Conservation (phyloP, 2,329 filamentous ascomycete genomes). For the Pyrenophora tritici-repentis region DNA sequence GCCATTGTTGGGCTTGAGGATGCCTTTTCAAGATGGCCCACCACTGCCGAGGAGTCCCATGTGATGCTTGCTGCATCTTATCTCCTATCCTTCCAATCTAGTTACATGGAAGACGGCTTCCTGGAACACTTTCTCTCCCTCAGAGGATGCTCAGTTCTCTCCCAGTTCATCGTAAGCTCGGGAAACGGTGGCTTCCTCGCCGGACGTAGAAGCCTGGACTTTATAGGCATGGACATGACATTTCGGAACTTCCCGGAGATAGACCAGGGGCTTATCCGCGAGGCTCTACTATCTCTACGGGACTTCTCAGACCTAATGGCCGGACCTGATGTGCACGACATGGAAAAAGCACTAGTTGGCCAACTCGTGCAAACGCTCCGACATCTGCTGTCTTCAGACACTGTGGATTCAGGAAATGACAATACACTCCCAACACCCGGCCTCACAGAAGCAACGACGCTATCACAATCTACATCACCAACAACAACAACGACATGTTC, state of each 20-base stretch:
- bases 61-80: conserved; percentile 33
- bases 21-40: conserved; percentile 29
- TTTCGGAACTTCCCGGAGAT: conserved; percentile 16
- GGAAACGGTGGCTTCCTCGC: conserved; percentile 20
- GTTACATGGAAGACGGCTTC: conserved; percentile 26
- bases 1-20: conserved; percentile 29
- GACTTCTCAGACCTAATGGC: conserved; percentile 8
- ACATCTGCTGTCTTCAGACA: conserved; percentile 12
- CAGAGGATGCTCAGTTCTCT: conserved; percentile 25
- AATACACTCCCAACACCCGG: background rate
- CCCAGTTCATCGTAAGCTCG: conserved; percentile 21
- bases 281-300: conserved; percentile 19
- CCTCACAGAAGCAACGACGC: background rate
- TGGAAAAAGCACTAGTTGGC: conserved; percentile 22
- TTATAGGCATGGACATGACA: conserved; percentile 7
- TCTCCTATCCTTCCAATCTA: conserved; percentile 25
- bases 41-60: conserved; percentile 27
- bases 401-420: background rate
- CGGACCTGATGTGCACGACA: background rate
- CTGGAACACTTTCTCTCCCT: conserved; percentile 27
- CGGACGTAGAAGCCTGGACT: conserved; percentile 10
- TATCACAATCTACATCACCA: background rate
- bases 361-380: conserved; percentile 17
- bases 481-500: background rate
- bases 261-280: conserved; percentile 14